phyloP scores from a whole-genome alignment of 805 yeast genomes.

The Monosporozyma aquatica region DNA sequence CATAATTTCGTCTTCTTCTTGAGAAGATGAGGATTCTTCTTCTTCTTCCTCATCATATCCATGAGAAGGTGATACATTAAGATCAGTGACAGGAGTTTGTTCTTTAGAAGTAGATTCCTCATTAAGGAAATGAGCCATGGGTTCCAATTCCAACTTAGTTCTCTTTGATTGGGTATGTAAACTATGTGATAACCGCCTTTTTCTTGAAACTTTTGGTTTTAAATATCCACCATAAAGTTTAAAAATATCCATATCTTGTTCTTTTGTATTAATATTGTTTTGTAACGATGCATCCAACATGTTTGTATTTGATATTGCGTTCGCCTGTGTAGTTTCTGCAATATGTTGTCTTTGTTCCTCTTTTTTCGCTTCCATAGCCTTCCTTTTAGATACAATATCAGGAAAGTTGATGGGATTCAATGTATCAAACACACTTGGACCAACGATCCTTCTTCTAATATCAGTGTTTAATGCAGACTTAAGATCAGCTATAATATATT shows the following conservation, averaged over 20 bases:
- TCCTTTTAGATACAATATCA: conserved; percentile 32
- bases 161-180: conserved; percentile 9
- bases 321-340: not conserved
- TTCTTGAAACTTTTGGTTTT: conserved; percentile 5
- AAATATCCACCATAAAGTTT: conserved; percentile 24
- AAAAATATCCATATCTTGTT: conserved; percentile 32
- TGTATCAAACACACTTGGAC: conserved; percentile 54
- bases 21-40: conserved; percentile 10
- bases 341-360: conserved; percentile 5
- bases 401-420: conserved; percentile 55
- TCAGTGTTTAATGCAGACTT: conserved; percentile 57
- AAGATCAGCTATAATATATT: conserved; percentile 53
- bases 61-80: conserved; percentile 5
- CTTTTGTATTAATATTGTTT: conserved; percentile 14
- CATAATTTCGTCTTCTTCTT: not conserved
- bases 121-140: conserved; percentile 26
- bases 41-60: conserved; percentile 9
- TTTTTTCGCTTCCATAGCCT: conserved; percentile 23
- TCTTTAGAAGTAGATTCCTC: conserved; percentile 22
- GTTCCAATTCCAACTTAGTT: conserved; percentile 16
- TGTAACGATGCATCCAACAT: conserved; percentile 1
- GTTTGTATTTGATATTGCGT: no score
- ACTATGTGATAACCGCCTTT: conserved; percentile 13
- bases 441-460: conserved; percentile 62
- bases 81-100: conserved; percentile 11